Evolutionary conservation across 2,329 filamentous ascomycete species (phyloP).

Genomic region (Phoma sp.): DNA sequence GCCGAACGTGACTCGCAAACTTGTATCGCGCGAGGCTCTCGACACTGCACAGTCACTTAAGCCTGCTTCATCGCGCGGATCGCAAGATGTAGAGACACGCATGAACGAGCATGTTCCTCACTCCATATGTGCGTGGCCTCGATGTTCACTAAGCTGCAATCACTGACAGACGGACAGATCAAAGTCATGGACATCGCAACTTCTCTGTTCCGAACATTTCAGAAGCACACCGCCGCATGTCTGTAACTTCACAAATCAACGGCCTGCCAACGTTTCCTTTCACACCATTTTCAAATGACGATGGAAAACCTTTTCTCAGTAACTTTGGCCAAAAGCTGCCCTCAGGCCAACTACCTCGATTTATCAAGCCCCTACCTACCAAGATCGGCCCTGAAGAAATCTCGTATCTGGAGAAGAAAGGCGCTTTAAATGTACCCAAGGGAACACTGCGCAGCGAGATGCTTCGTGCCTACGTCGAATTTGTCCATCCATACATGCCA

Average conservation of each 20-base stretch:
- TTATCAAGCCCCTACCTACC: conserved; percentile 78
- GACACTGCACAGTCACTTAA: conserved; percentile 43
- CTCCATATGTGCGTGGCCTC: conserved; percentile 62
- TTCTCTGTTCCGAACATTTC: conserved; percentile 47
- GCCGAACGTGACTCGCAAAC: conserved; percentile 43
- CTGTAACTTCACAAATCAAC: conserved; percentile 47
- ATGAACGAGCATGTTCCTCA: conserved; percentile 67
- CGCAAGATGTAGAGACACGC: conserved; percentile 56
- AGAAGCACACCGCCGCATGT: conserved; percentile 54
- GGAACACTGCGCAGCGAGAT: conserved; percentile 77
- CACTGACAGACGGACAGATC: conserved; percentile 48
- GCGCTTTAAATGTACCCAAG: conserved; percentile 78
- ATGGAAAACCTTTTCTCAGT: conserved; percentile 48
- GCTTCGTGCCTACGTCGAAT: conserved; percentile 82
- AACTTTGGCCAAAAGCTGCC: conserved; percentile 56
- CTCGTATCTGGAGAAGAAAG: conserved; percentile 81
- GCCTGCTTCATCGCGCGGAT: conserved; percentile 41
- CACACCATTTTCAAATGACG: conserved; percentile 42
- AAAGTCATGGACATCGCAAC: conserved; percentile 54
- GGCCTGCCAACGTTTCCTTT: conserved; percentile 45
- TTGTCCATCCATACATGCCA: conserved; percentile 93
- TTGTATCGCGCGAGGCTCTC: conserved; percentile 48
- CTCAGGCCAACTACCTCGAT: conserved; percentile 63
- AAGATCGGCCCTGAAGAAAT: conserved; percentile 83
- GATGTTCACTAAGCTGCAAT: background rate